Conservation (phyloP, 352 stramenopile species). For the Pythium utonaiense region DNA sequence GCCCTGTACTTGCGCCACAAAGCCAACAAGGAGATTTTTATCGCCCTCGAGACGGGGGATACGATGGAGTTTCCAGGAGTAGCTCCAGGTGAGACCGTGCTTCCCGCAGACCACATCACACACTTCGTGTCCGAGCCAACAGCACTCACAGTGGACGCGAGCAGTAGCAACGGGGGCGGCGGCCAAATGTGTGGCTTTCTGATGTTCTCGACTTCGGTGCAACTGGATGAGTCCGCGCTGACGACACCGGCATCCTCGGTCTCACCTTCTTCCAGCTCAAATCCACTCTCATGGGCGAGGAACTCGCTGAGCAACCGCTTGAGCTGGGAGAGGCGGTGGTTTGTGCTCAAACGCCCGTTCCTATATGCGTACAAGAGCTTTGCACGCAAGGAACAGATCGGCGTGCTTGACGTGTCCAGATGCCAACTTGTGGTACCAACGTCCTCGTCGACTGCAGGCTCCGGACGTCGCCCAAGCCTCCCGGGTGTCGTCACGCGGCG, state of each 20-base stretch:
- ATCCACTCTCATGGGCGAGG: constrained; percentile 18
- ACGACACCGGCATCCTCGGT: constrained; percentile 8
- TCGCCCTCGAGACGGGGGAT: constrained; percentile 20
- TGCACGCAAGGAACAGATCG: constrained; percentile 54
- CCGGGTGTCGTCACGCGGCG: constrained; percentile 10
- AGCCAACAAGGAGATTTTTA: constrained; percentile 40
- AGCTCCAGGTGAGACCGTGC: background rate
- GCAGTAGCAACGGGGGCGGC: constrained; percentile 10
- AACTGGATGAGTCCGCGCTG: constrained; percentile 44
- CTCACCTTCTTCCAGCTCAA: background rate
- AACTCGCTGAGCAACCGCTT: constrained; percentile 23
- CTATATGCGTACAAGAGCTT: constrained; percentile 75
- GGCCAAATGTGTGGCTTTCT: constrained; percentile 74
- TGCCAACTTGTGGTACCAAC: constrained; percentile 53
- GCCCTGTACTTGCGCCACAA: constrained; percentile 48
- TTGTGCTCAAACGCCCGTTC: constrained; percentile 77
- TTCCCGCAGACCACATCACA: constrained; percentile 5
- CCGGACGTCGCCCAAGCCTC: constrained; percentile 7
- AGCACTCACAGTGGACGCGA: constrained; percentile 22
- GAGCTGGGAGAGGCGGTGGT: constrained; percentile 71
- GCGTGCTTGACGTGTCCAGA: constrained; percentile 68
- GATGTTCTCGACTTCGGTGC: constrained; percentile 53
- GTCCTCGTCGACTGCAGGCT: background rate
- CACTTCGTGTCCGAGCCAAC: constrained; percentile 64
- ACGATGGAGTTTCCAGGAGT: background rate